Percentiles rank a stretch among this genome's conserved stretches.
Evolutionary conservation across 179 eudicot species (phyloP).

Genomic region (Beta lomatogona): DNA sequence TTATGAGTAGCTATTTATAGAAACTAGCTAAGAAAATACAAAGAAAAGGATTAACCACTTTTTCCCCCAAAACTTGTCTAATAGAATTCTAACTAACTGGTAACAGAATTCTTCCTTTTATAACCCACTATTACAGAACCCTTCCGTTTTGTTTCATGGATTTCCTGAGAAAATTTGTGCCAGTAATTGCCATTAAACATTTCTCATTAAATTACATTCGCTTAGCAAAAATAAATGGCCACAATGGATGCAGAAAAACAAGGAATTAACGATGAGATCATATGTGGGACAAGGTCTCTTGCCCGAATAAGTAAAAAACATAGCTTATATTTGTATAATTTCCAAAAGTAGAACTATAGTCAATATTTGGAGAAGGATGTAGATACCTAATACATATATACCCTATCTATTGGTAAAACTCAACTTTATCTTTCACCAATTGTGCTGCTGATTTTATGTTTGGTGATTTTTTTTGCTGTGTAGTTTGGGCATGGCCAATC

Average conservation of each 20-base stretch:
- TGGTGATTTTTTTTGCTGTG: background rate
- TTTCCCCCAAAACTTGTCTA: too few species aligned
- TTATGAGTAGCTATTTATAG: too few species aligned
- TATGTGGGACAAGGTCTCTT: background rate
- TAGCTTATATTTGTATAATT: background rate
- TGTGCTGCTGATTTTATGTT: background rate
- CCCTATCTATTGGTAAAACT: background rate
- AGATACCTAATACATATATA: background rate
- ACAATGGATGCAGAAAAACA: background rate
- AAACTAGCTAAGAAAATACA: too few species aligned
- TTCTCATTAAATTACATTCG: too few species aligned
- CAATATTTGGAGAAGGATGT: background rate
- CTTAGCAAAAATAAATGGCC: background rate
- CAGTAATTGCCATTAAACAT: background rate
- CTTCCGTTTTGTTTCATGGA: too few species aligned
- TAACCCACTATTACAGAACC: too few species aligned
- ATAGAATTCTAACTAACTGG: too few species aligned
- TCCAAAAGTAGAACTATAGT: background rate
- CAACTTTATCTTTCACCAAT: background rate
- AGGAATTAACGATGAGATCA: too few species aligned
- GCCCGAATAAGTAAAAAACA: background rate
- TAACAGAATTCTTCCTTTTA: too few species aligned
- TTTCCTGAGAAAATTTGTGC: background rate
- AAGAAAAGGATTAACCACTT: too few species aligned
- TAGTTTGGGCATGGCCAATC: constrained; percentile 99